phyloP scores from a whole-genome alignment of 2,329 filamentous ascomycete species.

The Monosporascus ibericus region DNA sequence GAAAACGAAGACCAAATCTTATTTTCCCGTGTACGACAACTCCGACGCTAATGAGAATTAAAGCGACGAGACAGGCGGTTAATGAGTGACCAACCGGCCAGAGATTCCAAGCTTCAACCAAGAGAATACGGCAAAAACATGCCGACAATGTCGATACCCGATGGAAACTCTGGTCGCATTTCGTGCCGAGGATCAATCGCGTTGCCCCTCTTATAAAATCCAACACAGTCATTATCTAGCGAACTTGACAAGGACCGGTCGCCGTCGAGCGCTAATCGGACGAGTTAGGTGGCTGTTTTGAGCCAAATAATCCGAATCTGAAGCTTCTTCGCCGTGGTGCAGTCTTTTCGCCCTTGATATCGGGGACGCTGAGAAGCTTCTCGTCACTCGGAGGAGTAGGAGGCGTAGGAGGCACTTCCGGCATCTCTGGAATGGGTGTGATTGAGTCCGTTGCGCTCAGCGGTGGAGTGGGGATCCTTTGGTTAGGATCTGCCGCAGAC shows the following conservation, averaged over 20 bases:
- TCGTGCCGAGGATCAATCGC: neutral
- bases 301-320: slow-evolving; percentile 22
- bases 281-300: slow-evolving; percentile 6
- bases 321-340: slow-evolving; percentile 23
- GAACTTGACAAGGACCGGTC: neutral
- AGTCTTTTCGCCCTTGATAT: slow-evolving; percentile 15
- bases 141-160: neutral
- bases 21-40: neutral
- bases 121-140: neutral
- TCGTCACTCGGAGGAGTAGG: slow-evolving; percentile 23
- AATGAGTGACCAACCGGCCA: neutral
- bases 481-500: slow-evolving; percentile 15
- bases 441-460: slow-evolving; percentile 21
- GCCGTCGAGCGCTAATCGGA: neutral
- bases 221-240: neutral
- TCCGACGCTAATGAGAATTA: neutral
- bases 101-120: neutral
- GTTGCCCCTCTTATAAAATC: neutral
- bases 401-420: slow-evolving; percentile 3
- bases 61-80: neutral
- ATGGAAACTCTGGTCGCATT: neutral
- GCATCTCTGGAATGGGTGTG: slow-evolving; percentile 21
- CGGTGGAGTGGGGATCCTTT: slow-evolving; percentile 21
- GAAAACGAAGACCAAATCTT: too few species aligned
- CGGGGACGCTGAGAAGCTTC: slow-evolving; percentile 12